phyloP scores from a whole-genome alignment of 345 rosid species.

The Trapa bicornis region DNA sequence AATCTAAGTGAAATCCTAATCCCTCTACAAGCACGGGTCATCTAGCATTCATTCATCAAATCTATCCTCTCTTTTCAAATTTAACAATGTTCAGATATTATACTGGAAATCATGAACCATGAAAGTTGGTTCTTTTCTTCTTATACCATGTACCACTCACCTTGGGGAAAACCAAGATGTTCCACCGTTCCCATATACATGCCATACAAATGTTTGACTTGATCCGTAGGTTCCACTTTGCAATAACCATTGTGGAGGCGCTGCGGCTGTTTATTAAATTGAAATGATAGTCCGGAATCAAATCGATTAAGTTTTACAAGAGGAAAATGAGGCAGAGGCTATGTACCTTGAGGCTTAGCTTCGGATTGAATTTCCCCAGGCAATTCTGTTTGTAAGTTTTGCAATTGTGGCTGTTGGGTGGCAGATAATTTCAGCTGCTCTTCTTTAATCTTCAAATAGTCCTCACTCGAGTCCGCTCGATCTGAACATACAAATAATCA shows the following conservation, averaged over 20 bases:
- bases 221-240: slow-evolving; percentile 15
- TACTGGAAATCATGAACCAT: not conserved
- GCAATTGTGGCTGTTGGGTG: slow-evolving; percentile 13
- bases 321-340: not conserved
- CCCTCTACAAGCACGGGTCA: too few species aligned
- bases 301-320: not conserved
- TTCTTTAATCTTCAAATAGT: slow-evolving; percentile 64
- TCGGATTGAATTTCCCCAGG: slow-evolving; percentile 22
- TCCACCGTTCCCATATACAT: not conserved
- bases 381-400: slow-evolving; percentile 15
- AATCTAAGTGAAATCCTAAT: not conserved
- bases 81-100: not conserved
- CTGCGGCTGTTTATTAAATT: slow-evolving; percentile 28
- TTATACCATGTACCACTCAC: not conserved
- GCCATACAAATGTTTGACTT: not conserved
- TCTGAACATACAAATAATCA: slow-evolving; percentile 8
- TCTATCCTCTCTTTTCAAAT: not conserved
- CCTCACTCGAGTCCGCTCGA: slow-evolving; percentile 61
- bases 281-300: slow-evolving; percentile 18
- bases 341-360: slow-evolving; percentile 27
- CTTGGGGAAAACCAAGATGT: not conserved
- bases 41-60: not conserved
- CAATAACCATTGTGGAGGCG: slow-evolving; percentile 38
- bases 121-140: not conserved
- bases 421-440: slow-evolving; percentile 67